Percentiles rank a stretch among this genome's conserved stretches.
Evolutionary conservation across 768 basidiomycete species (phyloP).

Genomic region (Serendipita sp.): DNA sequence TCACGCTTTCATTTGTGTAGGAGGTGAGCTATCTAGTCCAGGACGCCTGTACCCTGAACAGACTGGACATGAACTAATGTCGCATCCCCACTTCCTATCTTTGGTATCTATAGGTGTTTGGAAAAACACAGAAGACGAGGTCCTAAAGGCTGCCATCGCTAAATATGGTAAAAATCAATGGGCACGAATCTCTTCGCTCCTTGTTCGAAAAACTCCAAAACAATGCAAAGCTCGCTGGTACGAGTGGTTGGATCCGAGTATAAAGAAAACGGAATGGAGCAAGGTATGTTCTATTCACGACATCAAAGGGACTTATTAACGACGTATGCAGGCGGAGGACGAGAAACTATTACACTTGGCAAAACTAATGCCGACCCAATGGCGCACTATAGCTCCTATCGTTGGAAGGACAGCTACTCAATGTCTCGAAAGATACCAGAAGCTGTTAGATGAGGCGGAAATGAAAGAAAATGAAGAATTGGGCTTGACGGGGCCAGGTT

Average conservation of each 20-base stretch:
- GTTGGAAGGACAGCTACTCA: conserved; percentile 96
- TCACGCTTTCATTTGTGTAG: background rate
- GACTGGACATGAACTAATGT: conserved; percentile 8
- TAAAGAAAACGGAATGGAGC: conserved; percentile 99
- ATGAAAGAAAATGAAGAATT: conserved; percentile 91
- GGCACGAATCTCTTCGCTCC: conserved; percentile 93
- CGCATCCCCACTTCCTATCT: conserved; percentile 5
- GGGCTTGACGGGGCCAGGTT: conserved; percentile 70
- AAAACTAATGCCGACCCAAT: conserved; percentile 98
- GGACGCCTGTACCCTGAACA: conserved; percentile 43
- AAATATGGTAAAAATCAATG: conserved; percentile 97
- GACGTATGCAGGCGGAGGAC: conserved; percentile 62
- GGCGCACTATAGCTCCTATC: conserved; percentile 97
- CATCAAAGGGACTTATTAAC: background rate
- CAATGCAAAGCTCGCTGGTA: conserved; percentile 99
- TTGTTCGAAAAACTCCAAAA: conserved; percentile 97
- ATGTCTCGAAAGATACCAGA: conserved; percentile 96
- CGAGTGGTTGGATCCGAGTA: conserved; percentile 98
- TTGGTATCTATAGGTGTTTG: conserved; percentile 14
- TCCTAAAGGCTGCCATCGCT: conserved; percentile 95
- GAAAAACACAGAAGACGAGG: conserved; percentile 94
- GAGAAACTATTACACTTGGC: conserved; percentile 96
- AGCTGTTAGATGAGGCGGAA: conserved; percentile 92
- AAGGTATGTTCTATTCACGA: conserved; percentile 38
- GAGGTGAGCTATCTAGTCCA: conserved; percentile 14